Percentiles rank a stretch among this genome's conserved stretches.
phyloP scores from a whole-genome alignment of 2,329 filamentous ascomycete genomes.

The Sporothrix inflata region DNA sequence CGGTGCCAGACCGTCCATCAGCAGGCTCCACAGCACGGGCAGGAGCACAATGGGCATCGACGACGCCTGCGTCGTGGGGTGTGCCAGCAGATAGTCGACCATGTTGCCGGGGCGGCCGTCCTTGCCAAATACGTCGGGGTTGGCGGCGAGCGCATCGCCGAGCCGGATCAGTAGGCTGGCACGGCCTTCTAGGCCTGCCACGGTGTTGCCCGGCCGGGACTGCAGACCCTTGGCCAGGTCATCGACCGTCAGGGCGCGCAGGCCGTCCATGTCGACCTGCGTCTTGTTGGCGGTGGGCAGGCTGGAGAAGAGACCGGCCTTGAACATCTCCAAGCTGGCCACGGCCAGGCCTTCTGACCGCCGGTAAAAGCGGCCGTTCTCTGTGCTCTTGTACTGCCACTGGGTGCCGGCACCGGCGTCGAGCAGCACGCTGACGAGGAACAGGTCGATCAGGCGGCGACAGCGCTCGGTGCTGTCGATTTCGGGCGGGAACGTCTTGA shows the following conservation, averaged over 20 bases:
- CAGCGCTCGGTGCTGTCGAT: conserved; percentile 75
- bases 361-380: conserved; percentile 79
- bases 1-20: conserved; percentile 82
- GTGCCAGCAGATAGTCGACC: conserved; percentile 91
- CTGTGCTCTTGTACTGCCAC: conserved; percentile 92
- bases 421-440: conserved; percentile 62
- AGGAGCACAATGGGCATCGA: conserved; percentile 86
- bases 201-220: conserved; percentile 75
- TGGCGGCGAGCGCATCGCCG: conserved; percentile 71
- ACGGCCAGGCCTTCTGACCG: conserved; percentile 88
- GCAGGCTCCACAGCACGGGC: conserved; percentile 84
- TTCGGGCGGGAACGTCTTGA: conserved; percentile 68
- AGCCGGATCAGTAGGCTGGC: conserved; percentile 77
- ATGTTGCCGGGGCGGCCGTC: conserved; percentile 90
- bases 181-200: conserved; percentile 84
- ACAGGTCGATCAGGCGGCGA: conserved; percentile 70
- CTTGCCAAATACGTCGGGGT: conserved; percentile 80
- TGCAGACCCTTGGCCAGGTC: conserved; percentile 81
- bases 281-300: conserved; percentile 72
- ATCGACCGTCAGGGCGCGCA: conserved; percentile 74
- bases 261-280: conserved; percentile 83
- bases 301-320: conserved; percentile 84
- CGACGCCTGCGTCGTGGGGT: conserved; percentile 85
- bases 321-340: conserved; percentile 86
- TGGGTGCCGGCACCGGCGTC: conserved; percentile 83